Evolutionary conservation across 176 grass and related monocot species (phyloP), one percentile per base, ranked within the genome.

Genomic region (Carex scoparia): DNA sequence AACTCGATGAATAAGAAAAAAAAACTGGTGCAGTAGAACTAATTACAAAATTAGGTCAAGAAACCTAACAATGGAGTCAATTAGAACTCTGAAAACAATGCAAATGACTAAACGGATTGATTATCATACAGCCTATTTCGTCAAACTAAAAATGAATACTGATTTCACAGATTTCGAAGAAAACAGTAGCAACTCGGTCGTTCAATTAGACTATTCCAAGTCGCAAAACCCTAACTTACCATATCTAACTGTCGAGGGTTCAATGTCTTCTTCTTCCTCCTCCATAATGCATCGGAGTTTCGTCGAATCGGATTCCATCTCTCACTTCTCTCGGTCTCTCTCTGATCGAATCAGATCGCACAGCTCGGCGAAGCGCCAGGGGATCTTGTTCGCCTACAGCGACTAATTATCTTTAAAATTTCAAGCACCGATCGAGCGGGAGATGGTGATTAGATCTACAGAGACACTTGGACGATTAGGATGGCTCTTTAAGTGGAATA

Each of bases 241-340:
- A 56, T 63, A 83, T 83, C 63, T 13, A 8, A 66, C 7, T 32
- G 61, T 66, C 3, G 61, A 55, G 60, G 35, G 60, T 67, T 53
- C 80, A 54, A 53, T 51, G 8, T 16, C 81, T 55, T 69, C 69
- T 40, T 76, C 74, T 13, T 75, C 83, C 30, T 85, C 65, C 55
- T 79, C 84, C 23, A 59, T 7, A 44, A 86, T 64, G 44, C 23
- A 86, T 65, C 35, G 40, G 12, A 78, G 60, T 38, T 65, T 79
- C 71, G 12, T 65, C 27, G 27, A 86, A 76, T 64, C 58, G 58
- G 84, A 79, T 67, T 83, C 81, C 61, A 83, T 83, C 64, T 44
- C 68, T 18, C 1, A 51, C 48, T 37, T 42, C 4, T 69, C 11
- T 33, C 66, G 7, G 38, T 10, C 1, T 10, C 1, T 19, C 69